Evolutionary conservation across 2,329 filamentous ascomycete species (phyloP), one percentile per base, ranked within the genome.

Genomic region (Aureobasidium sp.): DNA sequence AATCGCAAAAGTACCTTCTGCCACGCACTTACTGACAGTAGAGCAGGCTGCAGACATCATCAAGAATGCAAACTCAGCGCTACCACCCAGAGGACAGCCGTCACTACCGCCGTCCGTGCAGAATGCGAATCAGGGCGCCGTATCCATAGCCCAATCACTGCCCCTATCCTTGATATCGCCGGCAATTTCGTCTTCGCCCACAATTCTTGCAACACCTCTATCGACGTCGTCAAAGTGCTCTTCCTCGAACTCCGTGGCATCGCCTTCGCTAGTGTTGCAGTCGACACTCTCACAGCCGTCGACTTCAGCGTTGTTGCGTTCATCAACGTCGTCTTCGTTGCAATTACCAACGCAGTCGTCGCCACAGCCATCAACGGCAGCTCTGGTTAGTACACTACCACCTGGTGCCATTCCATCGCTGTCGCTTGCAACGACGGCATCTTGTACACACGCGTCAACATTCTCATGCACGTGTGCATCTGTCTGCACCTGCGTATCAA

Each of bases 41-140:
- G 62, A 44, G 15, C 59, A 79, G 77, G 78, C 77, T 22, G 77
- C 77, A 17, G 77, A 79, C 65, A 75, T 79, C 45, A 79, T 80
- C 66, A 79, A 77, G 65, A 67, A 69, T 31, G 68, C 67, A 36
- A 64, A 63, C 22, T 27, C 51, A 7, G 34, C n/a, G 27, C 12
- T 31, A 6, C n/a, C 36, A n/a, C 7, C 49, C 1, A 15, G 8
- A 55, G 17, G 12, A 22, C 55, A 58, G 31, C 22, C 15, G 14
- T 11, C 55, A 9, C 1, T 17, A 25, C 4, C 55, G 5, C 17
- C 42, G 1, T 34, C 52, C 4, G 9, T 14, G 17, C 22, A n/a
- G 20, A 51, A 3, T 25, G 15, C 34, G 9, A 25, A 7, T 6
- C 34, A n/a, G 12, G 9, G 2, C 20, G 20, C 57, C 17, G 25